Percentiles rank a stretch among this genome's conserved stretches.
These are phyloP conservation scores for Paraglomus occultum DNA, from an alignment of 192 early-diverging fungal genomes.

Conservation along the genomic window DNA sequence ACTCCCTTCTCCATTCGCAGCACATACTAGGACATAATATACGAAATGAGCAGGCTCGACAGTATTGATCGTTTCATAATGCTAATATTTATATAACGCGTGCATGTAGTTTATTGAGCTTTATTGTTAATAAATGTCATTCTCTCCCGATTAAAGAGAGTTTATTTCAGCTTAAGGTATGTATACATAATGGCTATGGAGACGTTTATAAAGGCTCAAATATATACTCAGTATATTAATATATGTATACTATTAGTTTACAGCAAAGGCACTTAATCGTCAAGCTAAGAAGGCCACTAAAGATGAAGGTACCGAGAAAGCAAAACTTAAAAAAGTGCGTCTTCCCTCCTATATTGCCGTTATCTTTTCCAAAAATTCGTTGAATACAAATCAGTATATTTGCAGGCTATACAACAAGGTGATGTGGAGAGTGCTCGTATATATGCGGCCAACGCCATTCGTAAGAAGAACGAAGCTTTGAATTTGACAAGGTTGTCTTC, in stretches of 20 bases:
- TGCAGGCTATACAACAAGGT: slow-evolving; percentile 85
- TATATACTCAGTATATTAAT: neutral
- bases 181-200: no score
- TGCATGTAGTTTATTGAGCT: neutral
- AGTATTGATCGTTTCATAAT: neutral
- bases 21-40: no score
- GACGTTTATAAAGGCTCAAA: neutral
- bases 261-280: slow-evolving; percentile 83
- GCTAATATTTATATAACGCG: neutral
- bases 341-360: neutral
- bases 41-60: slow-evolving; percentile 8
- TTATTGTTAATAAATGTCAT: neutral
- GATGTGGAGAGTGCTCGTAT: slow-evolving; percentile 93
- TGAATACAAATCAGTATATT: neutral
- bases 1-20: no score
- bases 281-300: slow-evolving; percentile 84
- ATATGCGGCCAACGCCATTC: slow-evolving; percentile 92
- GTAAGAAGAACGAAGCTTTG: slow-evolving; percentile 94
- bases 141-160: slow-evolving; percentile 20
- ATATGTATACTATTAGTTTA: slow-evolving; percentile 57
- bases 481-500: slow-evolving; percentile 86
- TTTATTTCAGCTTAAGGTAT: slow-evolving; percentile 37
- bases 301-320: slow-evolving; percentile 78
- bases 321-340: slow-evolving; percentile 84
- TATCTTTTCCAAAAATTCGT: neutral